These are phyloP conservation scores for Paraconiothyrium sp. DNA, from an alignment of 2,329 filamentous ascomycete species.

Conservation along the genomic window DNA sequence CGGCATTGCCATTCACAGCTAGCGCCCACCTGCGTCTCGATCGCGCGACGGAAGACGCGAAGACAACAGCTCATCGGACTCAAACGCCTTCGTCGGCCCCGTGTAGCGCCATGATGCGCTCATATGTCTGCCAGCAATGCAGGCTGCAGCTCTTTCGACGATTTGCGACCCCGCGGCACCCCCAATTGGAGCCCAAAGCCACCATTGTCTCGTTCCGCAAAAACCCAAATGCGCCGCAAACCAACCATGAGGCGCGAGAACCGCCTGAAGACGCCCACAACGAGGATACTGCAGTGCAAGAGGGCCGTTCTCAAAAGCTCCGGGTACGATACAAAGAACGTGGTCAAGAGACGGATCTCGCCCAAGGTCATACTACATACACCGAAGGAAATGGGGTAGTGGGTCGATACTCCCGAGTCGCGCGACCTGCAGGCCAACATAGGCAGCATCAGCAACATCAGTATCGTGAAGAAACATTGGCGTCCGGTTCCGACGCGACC, in stretches of 20 bases:
- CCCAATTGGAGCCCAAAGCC: constrained; percentile 44
- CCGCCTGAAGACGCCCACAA: constrained; percentile 20
- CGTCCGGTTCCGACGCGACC: neutral
- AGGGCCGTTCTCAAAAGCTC: constrained; percentile 1
- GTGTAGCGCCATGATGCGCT: constrained; percentile 39
- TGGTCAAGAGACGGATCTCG: too few species aligned
- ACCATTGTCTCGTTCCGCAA: constrained; percentile 43
- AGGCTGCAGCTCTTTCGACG: constrained; percentile 34
- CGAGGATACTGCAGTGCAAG: constrained; percentile 14
- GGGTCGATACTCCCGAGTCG: constrained; percentile 11
- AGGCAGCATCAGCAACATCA: neutral
- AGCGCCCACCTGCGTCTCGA: constrained; percentile 1
- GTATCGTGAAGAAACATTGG: neutral
- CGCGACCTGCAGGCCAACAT: neutral
- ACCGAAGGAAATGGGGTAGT: neutral
- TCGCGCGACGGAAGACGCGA: constrained; percentile 7
- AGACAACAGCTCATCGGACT: neutral
- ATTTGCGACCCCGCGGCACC: constrained; percentile 17
- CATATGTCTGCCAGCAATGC: constrained; percentile 48
- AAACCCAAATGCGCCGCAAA: constrained; percentile 16
- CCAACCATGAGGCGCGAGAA: constrained; percentile 16
- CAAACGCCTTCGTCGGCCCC: constrained; percentile 10
- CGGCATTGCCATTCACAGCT: constrained; percentile 9
- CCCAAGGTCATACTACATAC: neutral
- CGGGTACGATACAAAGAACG: neutral